Evolutionary conservation across 495 filamentous ascomycete genomes (phyloP), one percentile per base, ranked within the genome.

Genomic region (Podospora conica): DNA sequence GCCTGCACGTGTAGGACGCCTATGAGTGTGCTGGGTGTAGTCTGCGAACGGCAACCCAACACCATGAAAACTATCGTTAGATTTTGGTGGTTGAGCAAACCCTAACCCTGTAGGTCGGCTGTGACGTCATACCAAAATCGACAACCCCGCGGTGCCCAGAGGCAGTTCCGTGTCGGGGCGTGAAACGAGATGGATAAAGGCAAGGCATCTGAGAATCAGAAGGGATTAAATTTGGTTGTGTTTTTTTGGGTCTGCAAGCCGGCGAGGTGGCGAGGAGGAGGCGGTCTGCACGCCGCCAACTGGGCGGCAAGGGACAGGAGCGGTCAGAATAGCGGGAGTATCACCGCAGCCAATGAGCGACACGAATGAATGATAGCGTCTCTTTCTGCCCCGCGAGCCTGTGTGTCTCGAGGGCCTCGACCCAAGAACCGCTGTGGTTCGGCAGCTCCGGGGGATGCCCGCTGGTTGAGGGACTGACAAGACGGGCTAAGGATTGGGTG

Each of bases 241-340:
- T 93, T 7, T 96, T 95, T 70, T 86, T 74, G 91, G 91, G 2
- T 93, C 76, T 83, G 22, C 87, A 96, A 73, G 92, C 96, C 24
- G 86, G 87, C 0, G 79, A 86, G 72, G 94, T 88, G 68, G 81
- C 65, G 96, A 91, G 91, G 85, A 93, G 0, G 74, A 79, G 63
- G 88, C 96, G 76, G 91, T 96, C 25, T 48, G 33, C 15, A 73
- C 80, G 64, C 90, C 85, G 69, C 93, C 91, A 0, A 89, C 94
- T 72, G 82, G 28, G 29, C 10, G 29, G 33, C 40, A 15, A 8
- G 40, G n/a, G 40, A n/a, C 40, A 8, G 2, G 40, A 48, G 40
- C n/a, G 40, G 40, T n/a, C 15, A 48, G 40, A n/a, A 48, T 18
- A 48, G 40, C 40, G 40, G 40, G 18, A 8, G 18, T 48, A 18